A percentile compares a stretch with the other conserved stretches of the same genome.
These are phyloP conservation scores for Aegilops umbellulata DNA, from an alignment of 176 grass and related monocot species.

Conservation along the genomic window DNA sequence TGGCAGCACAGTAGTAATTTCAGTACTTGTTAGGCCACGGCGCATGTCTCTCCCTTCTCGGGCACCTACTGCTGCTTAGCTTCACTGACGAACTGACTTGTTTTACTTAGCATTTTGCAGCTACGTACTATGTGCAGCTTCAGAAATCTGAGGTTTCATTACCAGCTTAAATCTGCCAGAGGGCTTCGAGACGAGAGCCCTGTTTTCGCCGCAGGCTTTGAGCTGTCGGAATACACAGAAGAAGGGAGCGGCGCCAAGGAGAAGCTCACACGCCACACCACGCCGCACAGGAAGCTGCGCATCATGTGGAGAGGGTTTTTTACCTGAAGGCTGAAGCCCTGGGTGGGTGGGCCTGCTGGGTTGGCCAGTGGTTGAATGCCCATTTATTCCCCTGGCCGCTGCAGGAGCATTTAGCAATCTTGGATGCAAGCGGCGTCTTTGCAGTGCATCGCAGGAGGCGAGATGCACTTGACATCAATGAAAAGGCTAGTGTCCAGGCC, in stretches of 20 bases:
- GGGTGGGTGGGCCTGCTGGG: conserved; percentile 10
- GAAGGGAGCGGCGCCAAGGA: background rate
- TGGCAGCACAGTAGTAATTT: background rate
- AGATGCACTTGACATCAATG: conserved; percentile 31
- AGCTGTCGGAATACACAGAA: too few species aligned
- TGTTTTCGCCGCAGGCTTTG: background rate
- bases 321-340: background rate
- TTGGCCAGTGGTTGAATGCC: conserved; percentile 44
- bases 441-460: background rate
- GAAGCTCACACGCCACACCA: background rate
- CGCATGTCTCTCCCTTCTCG: background rate
- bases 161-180: background rate
- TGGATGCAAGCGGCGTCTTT: conserved; percentile 18
- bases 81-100: too few species aligned
- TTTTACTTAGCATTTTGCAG: background rate
- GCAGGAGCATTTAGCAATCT: conserved; percentile 20
- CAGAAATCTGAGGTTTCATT: background rate
- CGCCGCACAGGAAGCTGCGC: background rate
- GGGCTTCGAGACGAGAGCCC: background rate
- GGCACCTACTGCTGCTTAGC: background rate
- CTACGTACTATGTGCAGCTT: too few species aligned
- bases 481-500: background rate
- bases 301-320: background rate
- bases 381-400: conserved; percentile 45
- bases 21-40: background rate